Conservation (phyloP, 108 stramenopile species). For the Cyclotella atomus region DNA sequence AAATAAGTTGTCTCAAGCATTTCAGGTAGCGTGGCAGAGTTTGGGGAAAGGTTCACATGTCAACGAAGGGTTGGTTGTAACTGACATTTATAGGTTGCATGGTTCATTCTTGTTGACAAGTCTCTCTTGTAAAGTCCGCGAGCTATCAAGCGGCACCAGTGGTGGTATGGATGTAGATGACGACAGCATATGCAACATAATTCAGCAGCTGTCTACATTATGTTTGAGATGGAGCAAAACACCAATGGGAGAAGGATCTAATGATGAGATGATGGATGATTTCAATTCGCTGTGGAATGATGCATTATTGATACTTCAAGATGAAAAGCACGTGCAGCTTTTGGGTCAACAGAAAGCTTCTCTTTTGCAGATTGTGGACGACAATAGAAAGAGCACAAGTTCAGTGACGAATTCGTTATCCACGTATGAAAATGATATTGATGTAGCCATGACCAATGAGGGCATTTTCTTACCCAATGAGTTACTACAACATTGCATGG, state of each 20-base stretch:
- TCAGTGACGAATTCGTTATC: conserved; percentile 45
- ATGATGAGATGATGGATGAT: conserved; percentile 53
- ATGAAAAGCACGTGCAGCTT: conserved; percentile 8
- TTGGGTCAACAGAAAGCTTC: conserved; percentile 53
- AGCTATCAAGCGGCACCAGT: neutral
- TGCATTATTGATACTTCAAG: conserved; percentile 20
- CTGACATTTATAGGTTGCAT: conserved; percentile 50
- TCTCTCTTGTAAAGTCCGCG: conserved; percentile 15
- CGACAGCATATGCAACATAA: conserved; percentile 1
- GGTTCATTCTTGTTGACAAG: conserved; percentile 32
- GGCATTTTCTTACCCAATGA: conserved; percentile 35
- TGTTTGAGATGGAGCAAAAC: conserved; percentile 43
- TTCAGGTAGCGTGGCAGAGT: conserved; percentile 52
- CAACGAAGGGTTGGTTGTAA: conserved; percentile 56
- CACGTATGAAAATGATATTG: conserved; percentile 75
- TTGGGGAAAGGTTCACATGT: conserved; percentile 77
- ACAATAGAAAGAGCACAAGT: conserved; percentile 38
- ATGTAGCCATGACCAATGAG: conserved; percentile 67
- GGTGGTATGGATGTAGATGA: conserved; percentile 4
- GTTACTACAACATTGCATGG: conserved; percentile 10
- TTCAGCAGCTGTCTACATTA: conserved; percentile 28
- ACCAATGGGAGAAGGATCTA: conserved; percentile 53
- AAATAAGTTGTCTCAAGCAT: conserved; percentile 46
- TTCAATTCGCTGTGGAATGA: conserved; percentile 43
- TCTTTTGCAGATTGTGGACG: conserved; percentile 41